These are phyloP conservation scores for Aegilops speltoides DNA, from an alignment of 176 grass and related monocot genomes.

Conservation along the genomic window DNA sequence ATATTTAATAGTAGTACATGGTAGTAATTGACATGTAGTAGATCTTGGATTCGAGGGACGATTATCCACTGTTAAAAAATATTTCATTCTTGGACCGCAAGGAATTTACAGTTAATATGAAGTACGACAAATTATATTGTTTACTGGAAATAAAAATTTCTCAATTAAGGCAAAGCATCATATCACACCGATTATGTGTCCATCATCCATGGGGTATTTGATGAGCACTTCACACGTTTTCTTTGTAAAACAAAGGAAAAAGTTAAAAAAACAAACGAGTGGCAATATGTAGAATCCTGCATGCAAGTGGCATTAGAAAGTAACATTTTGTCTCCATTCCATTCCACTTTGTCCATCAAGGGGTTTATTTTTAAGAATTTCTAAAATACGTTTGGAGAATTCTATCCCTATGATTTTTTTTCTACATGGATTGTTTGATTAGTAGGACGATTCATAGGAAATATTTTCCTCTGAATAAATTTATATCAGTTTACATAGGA, in stretches of 20 bases:
- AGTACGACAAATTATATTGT: background rate
- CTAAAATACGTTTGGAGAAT: too few relatives aligned
- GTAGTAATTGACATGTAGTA: background rate
- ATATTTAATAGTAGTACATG: background rate
- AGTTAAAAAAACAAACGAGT: background rate
- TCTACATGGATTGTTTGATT: too few relatives aligned
- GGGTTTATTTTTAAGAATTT: too few relatives aligned
- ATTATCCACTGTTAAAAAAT: background rate
- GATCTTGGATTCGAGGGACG: background rate
- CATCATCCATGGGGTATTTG: background rate
- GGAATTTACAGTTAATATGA: background rate
- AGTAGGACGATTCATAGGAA: too few relatives aligned
- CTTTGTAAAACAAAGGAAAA: background rate
- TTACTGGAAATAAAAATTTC: background rate
- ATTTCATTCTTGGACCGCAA: background rate
- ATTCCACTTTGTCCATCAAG: too few relatives aligned
- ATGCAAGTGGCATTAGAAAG: too few relatives aligned
- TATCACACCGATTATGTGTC: background rate
- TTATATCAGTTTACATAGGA: too few relatives aligned
- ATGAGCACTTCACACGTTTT: background rate
- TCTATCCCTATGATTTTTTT: too few relatives aligned
- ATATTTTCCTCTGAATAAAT: too few relatives aligned
- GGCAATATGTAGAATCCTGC: background rate
- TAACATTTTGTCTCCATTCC: too few relatives aligned
- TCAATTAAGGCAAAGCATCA: background rate